Base-by-base conservation (phyloP, 805 yeast species). In the Saturnispora serradocipensis region DNA sequence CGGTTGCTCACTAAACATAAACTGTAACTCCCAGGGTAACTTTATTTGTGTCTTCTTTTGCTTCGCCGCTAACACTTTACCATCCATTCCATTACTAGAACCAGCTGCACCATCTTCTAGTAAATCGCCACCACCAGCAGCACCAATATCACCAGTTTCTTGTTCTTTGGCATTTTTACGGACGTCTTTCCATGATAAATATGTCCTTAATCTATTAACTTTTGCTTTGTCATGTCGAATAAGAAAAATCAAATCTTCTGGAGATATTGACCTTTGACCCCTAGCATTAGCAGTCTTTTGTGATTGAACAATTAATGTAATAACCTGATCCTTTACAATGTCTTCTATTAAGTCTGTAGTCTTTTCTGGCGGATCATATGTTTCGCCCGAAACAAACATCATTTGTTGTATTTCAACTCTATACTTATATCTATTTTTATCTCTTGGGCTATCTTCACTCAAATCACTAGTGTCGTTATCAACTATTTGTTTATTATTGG, bases 311-410 rank as follows among this genome's bases (percentile, higher is more conserved):
- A 76, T 69, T 46, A 93, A 81, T 61, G 91, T 97, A 42, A 90
- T 83, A 36, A 93, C 98, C 66, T 93, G 99, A 1, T 93, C 93
- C 44, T 95, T 75, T 2, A 93, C 98, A 45, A 93, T 88, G 63
- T 93, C 98, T 64, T 93, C 99, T 43, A 91, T 88, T 49, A 93
- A 69, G n/a, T 91, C 81, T 0, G 97, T 86, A 0, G 97, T 88
- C 57, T 87, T 95, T 15, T 84, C 77, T 0, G 97, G 96, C 1
- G 98, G 95, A 61, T 93, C 99, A 58, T 86, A 87, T 0, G 93
- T 81, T 65, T 93, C 98, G 2, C 99, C 99, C 51, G 85, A 77
- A 51, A 93, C 99, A 72, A 93, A 93, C 99, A 93, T 93, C 99
- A 93, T 93, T 72, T 87, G 93, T 68, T 93, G 99, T 61, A 93